phyloP scores from a whole-genome alignment of 78 protist species.

The Fonticula alba region DNA sequence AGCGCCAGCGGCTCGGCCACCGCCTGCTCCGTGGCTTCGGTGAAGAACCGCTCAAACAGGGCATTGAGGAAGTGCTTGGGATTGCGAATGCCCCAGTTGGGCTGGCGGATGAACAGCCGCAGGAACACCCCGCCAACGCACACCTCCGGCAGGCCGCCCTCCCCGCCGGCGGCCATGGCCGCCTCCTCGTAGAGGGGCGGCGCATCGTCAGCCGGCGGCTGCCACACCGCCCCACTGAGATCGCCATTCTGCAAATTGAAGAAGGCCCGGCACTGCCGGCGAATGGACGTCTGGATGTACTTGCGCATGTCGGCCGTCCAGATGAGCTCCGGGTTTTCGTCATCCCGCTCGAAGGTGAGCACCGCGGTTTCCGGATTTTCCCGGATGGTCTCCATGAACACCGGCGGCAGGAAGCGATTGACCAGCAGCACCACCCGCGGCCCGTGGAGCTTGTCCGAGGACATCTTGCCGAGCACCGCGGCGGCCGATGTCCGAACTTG shows the following conservation, averaged over 20 bases:
- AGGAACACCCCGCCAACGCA: slow-evolving; percentile 44
- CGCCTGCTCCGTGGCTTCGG: background rate
- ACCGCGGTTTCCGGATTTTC: slow-evolving; percentile 36
- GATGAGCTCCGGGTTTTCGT: slow-evolving; percentile 36
- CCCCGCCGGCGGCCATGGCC: too few relatives aligned
- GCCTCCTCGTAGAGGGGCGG: too few relatives aligned
- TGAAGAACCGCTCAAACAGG: slow-evolving; percentile 12
- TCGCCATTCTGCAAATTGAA: too few relatives aligned
- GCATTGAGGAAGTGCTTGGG: slow-evolving; percentile 35
- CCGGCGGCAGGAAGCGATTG: slow-evolving; percentile 33
- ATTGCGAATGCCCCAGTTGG: slow-evolving; percentile 45
- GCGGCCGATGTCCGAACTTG: slow-evolving; percentile 1
- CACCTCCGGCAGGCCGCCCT: too few relatives aligned
- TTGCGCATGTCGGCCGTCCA: too few relatives aligned
- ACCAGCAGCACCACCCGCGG: slow-evolving; percentile 6
- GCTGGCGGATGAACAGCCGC: slow-evolving; percentile 36
- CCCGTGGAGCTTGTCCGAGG: slow-evolving; percentile 15
- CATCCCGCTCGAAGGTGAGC: slow-evolving; percentile 22
- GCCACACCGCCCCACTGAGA: too few relatives aligned
- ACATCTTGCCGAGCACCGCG: slow-evolving; percentile 1
- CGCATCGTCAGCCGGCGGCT: too few relatives aligned
- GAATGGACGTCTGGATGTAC: too few relatives aligned
- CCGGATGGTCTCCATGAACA: slow-evolving; percentile 44
- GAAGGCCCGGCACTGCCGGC: too few relatives aligned
- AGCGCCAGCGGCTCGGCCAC: background rate